Base-by-base conservation (phyloP, 139 green algal genomes). In the Raphidocelis subcapitata region DNA sequence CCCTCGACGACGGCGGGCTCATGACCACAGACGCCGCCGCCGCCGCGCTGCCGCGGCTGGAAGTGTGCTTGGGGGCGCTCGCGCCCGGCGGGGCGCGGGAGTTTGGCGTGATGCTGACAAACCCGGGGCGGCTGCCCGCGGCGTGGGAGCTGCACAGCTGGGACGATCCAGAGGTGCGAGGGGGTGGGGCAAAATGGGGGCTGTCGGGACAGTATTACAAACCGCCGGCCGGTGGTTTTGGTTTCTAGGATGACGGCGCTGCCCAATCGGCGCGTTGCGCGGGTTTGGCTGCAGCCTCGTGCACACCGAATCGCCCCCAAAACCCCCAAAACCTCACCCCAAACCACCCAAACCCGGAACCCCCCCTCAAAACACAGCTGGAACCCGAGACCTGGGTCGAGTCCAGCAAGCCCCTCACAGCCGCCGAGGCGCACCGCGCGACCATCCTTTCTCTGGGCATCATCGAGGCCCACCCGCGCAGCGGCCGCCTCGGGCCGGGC, bases 331-430 rank as follows among this genome's bases (percentile, higher is more conserved):
- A 57, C 49, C 49, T 20, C 49, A 57, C 49, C 49, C 49, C 49
- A 16, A 16, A 16, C 18, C 49, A 16, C 18, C 49, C 20, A 16
- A 57, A 16, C 49, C 49, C 49, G 49, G 49, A 16, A 20, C 20
- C 21, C 2, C 10, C 23, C 23, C 59, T 23, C 1, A 14, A 2
- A 3, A 23, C 4, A 3, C 59, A 76, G 69, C 49, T 92, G 26
- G 84, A 94, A 55, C 24, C 89, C 41, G 89, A 94, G 72, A 92
- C 89, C 63, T 94, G 89, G 89, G 84, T 92, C 31, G 89, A 94
- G 59, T 66, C 82, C n/a, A 79, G 74, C 4, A 65, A 81, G 68
- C 85, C 89, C 3, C 66, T 67, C 5, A 77, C 71, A 18, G 79
- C 86, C 21, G 77, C 51, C 0, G 85, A 90, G 49, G 80, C 62